A percentile compares a stretch with the other conserved stretches of the same genome.
Conservation (phyloP, 306 rosid genomes). For the Abrus pulchellus region DNA sequence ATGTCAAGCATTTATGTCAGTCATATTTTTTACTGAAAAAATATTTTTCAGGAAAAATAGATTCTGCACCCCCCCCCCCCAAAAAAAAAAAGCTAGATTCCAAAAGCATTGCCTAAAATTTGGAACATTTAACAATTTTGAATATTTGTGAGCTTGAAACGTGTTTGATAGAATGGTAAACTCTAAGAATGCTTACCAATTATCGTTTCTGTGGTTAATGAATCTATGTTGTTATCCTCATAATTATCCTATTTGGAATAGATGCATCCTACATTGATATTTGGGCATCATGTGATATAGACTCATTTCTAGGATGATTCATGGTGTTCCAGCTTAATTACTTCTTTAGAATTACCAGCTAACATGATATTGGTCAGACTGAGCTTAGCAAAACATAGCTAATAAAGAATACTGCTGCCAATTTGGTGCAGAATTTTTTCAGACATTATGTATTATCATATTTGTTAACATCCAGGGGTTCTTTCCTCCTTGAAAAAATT, state of each 20-base stretch:
- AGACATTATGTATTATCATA: background rate
- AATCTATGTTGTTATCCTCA: background rate
- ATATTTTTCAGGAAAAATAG: background rate
- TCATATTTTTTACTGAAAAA: background rate
- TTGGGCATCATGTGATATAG: slow-evolving; percentile 15
- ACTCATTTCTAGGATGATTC: slow-evolving; percentile 26
- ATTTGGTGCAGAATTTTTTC: slow-evolving; percentile 31
- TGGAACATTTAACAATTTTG: background rate
- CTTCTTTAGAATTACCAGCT: slow-evolving; percentile 18
- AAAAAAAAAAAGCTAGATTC: background rate
- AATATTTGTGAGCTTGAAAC: slow-evolving; percentile 21
- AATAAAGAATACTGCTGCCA: slow-evolving; percentile 18
- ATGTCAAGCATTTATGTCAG: background rate
- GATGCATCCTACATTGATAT: slow-evolving; percentile 32
- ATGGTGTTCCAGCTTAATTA: slow-evolving; percentile 39
- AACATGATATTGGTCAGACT: slow-evolving; percentile 29
- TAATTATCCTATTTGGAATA: slow-evolving; percentile 38
- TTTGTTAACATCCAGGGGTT: slow-evolving; percentile 13
- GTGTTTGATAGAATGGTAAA: slow-evolving; percentile 3
- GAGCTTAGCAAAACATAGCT: slow-evolving; percentile 17
- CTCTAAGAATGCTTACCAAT: background rate
- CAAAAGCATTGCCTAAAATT: slow-evolving; percentile 8
- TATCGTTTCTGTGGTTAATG: slow-evolving; percentile 2
- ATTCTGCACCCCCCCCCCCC: background rate
- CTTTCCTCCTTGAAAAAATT: slow-evolving; percentile 1